Conservation (phyloP, 176 grass and related monocot genomes). For the Aegilops tauschii region DNA sequence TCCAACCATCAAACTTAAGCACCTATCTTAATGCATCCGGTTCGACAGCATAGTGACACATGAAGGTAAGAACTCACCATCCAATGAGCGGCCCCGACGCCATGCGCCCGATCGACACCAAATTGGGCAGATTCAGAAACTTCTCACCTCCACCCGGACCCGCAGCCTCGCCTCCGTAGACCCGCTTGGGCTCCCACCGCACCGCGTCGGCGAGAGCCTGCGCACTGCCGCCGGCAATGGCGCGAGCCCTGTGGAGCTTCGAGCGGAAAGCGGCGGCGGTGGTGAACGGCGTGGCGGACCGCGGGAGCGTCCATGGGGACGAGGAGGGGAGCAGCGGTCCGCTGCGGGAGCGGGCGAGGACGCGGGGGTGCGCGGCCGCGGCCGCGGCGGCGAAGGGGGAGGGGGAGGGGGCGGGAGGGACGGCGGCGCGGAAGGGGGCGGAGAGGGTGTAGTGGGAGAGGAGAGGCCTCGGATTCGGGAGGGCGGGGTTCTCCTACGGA, state of each 20-base stretch:
- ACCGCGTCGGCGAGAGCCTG: conserved; percentile 27
- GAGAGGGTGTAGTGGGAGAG: conserved; percentile 23
- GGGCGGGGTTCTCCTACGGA: conserved; percentile 37
- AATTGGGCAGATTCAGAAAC: conserved; percentile 93
- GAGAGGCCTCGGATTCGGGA: conserved; percentile 21
- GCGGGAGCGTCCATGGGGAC: conserved; percentile 68
- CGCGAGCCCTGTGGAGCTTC: conserved; percentile 47
- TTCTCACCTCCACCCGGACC: conserved; percentile 33
- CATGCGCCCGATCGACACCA: conserved; percentile 90
- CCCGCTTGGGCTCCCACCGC: conserved; percentile 35
- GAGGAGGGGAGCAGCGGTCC: conserved; percentile 65
- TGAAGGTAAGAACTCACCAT: conserved; percentile 45
- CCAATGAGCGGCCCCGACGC: conserved; percentile 84
- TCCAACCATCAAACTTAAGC: neutral
- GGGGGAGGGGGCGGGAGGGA: neutral
- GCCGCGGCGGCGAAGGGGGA: neutral
- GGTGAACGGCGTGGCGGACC: conserved; percentile 60
- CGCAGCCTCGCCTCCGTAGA: neutral
- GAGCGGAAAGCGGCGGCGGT: conserved; percentile 44
- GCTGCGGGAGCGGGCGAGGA: neutral
- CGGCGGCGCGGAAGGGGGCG: conserved; percentile 21
- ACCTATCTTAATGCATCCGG: neutral
- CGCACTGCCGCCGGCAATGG: conserved; percentile 32
- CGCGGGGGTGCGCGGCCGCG: neutral
- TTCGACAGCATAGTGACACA: neutral